These are phyloP conservation scores for Hirschfeldia incana DNA, from an alignment of 345 rosid genomes.

Conservation along the genomic window DNA sequence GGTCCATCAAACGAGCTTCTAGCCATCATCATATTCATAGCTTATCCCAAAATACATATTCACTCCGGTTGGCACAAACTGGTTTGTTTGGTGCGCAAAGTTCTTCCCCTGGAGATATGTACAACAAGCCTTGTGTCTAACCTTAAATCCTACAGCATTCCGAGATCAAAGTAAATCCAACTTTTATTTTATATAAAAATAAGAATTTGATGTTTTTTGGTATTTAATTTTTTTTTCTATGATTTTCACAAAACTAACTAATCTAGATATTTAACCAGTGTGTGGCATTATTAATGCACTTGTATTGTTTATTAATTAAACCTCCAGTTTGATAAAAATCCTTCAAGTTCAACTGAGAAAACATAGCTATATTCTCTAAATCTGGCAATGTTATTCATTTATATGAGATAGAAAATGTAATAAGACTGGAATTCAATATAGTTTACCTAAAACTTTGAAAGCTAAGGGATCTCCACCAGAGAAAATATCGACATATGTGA, in stretches of 20 bases:
- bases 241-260: background rate
- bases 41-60: conserved; percentile 49
- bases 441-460: conserved; percentile 6
- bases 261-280: background rate
- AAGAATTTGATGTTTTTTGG: background rate
- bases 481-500: conserved; percentile 31
- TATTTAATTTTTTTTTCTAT: background rate
- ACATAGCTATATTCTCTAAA: background rate
- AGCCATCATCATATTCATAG: conserved; percentile 34
- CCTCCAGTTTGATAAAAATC: background rate
- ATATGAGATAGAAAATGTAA: background rate
- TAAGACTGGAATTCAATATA: background rate
- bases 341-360: background rate
- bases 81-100: conserved; percentile 35
- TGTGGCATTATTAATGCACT: background rate
- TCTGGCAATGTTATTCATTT: background rate
- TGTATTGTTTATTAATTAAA: background rate
- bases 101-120: conserved; percentile 6
- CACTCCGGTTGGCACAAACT: conserved; percentile 41
- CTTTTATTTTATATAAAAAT: background rate
- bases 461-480: background rate
- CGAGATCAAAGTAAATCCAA: background rate
- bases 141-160: conserved; percentile 32
- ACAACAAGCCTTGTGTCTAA: conserved; percentile 36
- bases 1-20: conserved; percentile 22